Base-by-base conservation (phyloP, 1,284 basidiomycete genomes). In the Boletus sp. region DNA sequence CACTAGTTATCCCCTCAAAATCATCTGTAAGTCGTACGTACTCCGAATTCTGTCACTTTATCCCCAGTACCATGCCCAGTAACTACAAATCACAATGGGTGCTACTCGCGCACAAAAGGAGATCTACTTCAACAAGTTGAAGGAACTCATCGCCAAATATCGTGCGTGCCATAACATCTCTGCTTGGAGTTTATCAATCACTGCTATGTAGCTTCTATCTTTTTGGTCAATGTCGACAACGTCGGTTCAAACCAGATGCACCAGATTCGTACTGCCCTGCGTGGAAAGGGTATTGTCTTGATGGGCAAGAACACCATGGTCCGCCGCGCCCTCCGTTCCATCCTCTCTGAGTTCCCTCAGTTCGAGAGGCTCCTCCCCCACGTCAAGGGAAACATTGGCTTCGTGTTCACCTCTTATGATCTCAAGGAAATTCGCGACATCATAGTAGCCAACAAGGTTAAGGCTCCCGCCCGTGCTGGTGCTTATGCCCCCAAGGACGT, bases 221-320 rank as follows among this genome's bases (percentile, higher is more conserved):
- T 99, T 81, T 71, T 99, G 58, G 95, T 98, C 78, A 98, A 98
- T 75, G 93, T 99, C 67, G 96, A 99, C 84, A 99, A 99, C 75
- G 95, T 99, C 68, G 92, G 92, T 54, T 98, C 94, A 56, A 96
- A 98, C 81, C 96, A 99, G 77, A 91, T 94, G 92, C 94, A 96
- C 71, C 93, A 96, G 74, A 98, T 99, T 69, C 94, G 96, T 78
- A 87, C 91, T 61, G 78, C 95, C 46, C 85, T 99, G 71, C 93
- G 96, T 65, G 93, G 93, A 67, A 94, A 92, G 73, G 96, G 91
- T 79, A 77, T 94, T 52, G 94, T 99, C 58, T 75, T 99, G 64
- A 99, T 99, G 96, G 95, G 95, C 69, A 99, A 99, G 80, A 99
- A 99, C 87, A 99, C 96, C 70, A 98, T 99, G 96, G 94, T 98